Conservation (phyloP, 805 yeast genomes). For the Isabelozyma pseudorhagii region DNA sequence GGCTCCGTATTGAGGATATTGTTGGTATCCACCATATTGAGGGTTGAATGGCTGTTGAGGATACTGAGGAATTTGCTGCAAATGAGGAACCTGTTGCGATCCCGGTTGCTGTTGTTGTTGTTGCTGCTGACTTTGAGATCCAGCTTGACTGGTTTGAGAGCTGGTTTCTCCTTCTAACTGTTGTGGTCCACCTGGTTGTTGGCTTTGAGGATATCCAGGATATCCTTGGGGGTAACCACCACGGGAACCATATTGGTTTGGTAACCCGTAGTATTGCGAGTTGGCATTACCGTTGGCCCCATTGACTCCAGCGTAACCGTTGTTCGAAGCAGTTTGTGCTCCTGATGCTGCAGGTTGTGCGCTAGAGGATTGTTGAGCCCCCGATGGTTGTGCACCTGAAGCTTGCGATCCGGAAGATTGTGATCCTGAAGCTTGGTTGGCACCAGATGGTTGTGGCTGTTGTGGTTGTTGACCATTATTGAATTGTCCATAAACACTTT, state of each 20-base stretch:
- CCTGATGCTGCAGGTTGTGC: slow-evolving; percentile 1
- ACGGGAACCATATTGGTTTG: slow-evolving; percentile 25
- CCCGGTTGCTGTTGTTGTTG: slow-evolving; percentile 9
- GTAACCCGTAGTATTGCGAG: slow-evolving; percentile 26
- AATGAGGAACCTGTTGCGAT: slow-evolving; percentile 13
- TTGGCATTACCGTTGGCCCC: slow-evolving; percentile 8
- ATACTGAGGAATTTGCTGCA: slow-evolving; percentile 23
- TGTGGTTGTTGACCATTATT: slow-evolving; percentile 5
- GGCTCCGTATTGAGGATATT: slow-evolving; percentile 45
- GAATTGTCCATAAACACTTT: slow-evolving; percentile 13
- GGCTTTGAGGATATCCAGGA: slow-evolving; percentile 23
- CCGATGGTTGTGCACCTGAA: slow-evolving; percentile 4
- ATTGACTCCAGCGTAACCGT: slow-evolving; percentile 2
- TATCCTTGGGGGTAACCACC: slow-evolving; percentile 21
- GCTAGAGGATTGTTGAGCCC: slow-evolving; percentile 4
- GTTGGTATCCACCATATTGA: slow-evolving; percentile 45
- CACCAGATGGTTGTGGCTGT: slow-evolving; percentile 10
- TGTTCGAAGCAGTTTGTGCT: slow-evolving; percentile 1
- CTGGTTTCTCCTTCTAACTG: slow-evolving; percentile 1
- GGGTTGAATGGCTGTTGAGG: slow-evolving; percentile 39
- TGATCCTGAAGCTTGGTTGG: neutral
- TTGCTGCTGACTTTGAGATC: neutral
- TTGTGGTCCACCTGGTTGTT: slow-evolving; percentile 14
- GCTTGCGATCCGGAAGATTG: slow-evolving; percentile 4
- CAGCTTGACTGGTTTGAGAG: slow-evolving; percentile 2